Percentiles rank a stretch among this genome's conserved stretches.
phyloP scores from a whole-genome alignment of 208 protist genomes.

The Strigomonas culicis region DNA sequence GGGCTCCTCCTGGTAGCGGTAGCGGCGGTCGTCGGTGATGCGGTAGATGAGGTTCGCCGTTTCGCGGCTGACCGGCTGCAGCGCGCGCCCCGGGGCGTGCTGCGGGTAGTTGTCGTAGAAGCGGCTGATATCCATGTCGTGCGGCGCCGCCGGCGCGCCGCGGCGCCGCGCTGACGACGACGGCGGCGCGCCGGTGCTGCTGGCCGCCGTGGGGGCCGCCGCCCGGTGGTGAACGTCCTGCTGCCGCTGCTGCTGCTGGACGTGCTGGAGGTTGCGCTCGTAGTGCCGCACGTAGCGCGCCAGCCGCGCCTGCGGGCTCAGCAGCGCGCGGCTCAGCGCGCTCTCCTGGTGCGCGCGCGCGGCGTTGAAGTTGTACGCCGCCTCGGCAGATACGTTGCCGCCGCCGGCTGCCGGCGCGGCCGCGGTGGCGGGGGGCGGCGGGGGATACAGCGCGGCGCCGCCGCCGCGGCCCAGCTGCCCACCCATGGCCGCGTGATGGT shows the following conservation, averaged over 20 bases:
- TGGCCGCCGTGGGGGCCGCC: background rate
- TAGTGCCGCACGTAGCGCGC: background rate
- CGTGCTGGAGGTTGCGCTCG: background rate
- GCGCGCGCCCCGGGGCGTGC: conserved; percentile 10
- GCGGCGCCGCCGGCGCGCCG: conserved; percentile 2
- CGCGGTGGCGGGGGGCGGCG: background rate
- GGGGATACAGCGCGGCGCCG: background rate
- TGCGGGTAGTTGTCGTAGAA: background rate
- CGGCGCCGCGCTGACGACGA: background rate
- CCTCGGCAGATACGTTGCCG: background rate
- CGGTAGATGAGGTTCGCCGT: conserved; percentile 71
- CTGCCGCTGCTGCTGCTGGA: conserved; percentile 7
- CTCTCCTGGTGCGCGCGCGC: too few species aligned
- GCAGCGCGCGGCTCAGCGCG: too few species aligned
- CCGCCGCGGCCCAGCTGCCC: background rate
- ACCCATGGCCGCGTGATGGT: background rate
- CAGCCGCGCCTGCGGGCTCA: conserved; percentile 1
- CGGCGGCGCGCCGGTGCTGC: background rate
- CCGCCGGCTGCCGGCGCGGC: background rate
- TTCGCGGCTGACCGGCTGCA: background rate
- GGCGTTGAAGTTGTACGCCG: too few species aligned
- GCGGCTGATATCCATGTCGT: conserved; percentile 7
- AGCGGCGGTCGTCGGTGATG: conserved; percentile 70
- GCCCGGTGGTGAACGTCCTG: background rate
- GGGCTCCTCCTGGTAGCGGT: conserved; percentile 29